Percentiles rank a stretch among this genome's conserved stretches.
Evolutionary conservation across 2,329 filamentous ascomycete species (phyloP).

Genomic region (Cladophialophora carrionii): DNA sequence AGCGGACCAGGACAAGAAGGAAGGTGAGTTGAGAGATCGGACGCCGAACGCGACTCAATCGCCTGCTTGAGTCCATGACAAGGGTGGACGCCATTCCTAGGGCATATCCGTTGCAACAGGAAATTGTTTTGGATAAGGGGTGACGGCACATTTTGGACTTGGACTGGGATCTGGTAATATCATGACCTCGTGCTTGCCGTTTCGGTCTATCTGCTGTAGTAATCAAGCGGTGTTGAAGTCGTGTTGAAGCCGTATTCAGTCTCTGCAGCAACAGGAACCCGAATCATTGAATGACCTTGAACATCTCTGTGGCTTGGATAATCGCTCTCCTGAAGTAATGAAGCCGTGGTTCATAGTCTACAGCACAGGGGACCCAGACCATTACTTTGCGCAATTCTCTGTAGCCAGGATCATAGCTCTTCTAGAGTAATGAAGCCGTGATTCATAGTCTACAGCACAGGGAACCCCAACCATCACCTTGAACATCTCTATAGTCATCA

Average conservation of each 20-base stretch:
- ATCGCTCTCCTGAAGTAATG: no score
- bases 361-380: no score
- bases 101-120: neutral
- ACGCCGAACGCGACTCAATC: neutral
- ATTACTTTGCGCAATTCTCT: no score
- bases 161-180: neutral
- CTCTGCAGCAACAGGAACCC: neutral
- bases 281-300: neutral
- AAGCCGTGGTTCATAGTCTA: no score
- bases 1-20: conserved; percentile 25
- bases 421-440: no score
- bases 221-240: neutral
- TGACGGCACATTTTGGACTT: neutral
- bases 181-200: neutral
- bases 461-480: no score
- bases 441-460: no score
- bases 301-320: no score
- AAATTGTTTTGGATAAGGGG: neutral
- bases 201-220: neutral
- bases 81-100: neutral
- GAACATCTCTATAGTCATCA: no score
- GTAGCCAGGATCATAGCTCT: no score
- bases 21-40: conserved; percentile 6
- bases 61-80: neutral
- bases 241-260: no score